Conservation (phyloP, 108 stramenopile species). For the Licmophora abbreviata region DNA sequence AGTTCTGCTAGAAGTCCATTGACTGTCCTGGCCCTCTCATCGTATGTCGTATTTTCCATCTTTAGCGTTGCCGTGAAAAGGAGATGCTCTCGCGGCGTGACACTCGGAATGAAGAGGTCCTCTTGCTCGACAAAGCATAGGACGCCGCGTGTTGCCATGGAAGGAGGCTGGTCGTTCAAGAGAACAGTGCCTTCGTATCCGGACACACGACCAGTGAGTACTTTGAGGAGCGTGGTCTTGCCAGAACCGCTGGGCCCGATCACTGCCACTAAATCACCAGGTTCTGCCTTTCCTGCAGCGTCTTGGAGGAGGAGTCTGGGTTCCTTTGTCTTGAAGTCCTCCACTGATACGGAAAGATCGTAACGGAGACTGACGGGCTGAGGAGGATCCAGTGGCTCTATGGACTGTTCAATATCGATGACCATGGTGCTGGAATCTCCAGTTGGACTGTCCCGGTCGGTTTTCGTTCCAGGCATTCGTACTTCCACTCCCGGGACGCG, state of each 20-base stretch:
- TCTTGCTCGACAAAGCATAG: neutral
- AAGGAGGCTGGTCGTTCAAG: slow-evolving; percentile 23
- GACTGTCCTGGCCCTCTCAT: slow-evolving; percentile 14
- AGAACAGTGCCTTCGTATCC: slow-evolving; percentile 19
- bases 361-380: no score
- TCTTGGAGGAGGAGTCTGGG: no score
- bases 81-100: neutral
- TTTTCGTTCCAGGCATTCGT: no score
- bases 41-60: neutral
- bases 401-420: no score
- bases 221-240: slow-evolving; percentile 37
- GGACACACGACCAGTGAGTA: slow-evolving; percentile 20
- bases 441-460: no score
- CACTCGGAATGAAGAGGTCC: neutral
- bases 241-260: slow-evolving; percentile 43
- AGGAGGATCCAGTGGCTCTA: no score
- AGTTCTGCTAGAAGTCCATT: no score
- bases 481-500: no score
- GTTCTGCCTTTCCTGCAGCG: no score
- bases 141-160: slow-evolving; percentile 7
- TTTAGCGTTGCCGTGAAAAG: neutral
- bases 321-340: no score
- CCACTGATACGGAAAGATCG: no score
- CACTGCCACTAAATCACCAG: slow-evolving; percentile 29
- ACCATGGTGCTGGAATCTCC: no score